phyloP scores from a whole-genome alignment of 2,329 filamentous ascomycete genomes.

The Lachnellula cervina region DNA sequence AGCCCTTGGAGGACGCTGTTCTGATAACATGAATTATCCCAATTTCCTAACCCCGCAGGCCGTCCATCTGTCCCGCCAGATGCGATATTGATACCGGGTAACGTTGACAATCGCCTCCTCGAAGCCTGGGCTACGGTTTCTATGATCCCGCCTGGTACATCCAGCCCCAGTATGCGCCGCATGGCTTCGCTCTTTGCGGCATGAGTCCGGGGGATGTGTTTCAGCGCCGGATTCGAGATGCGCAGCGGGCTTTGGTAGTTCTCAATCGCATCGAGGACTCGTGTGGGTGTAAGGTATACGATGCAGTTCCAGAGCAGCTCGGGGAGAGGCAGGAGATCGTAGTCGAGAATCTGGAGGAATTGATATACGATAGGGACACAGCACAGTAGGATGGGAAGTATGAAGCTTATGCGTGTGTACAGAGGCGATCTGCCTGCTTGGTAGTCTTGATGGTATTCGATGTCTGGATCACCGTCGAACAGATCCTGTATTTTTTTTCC shows the following conservation, averaged over 20 bases:
- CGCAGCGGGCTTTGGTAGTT: slow-evolving; percentile 34
- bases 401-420: slow-evolving; percentile 11
- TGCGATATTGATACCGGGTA: slow-evolving; percentile 38
- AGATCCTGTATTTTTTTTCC: slow-evolving; percentile 20
- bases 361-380: slow-evolving; percentile 27
- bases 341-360: slow-evolving; percentile 26
- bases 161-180: slow-evolving; percentile 57
- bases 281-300: slow-evolving; percentile 52
- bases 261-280: slow-evolving; percentile 53
- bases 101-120: slow-evolving; percentile 48
- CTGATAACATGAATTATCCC: slow-evolving; percentile 95
- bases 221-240: slow-evolving; percentile 42
- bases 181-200: slow-evolving; percentile 61
- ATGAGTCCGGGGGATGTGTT: slow-evolving; percentile 38
- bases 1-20: slow-evolving; percentile 90
- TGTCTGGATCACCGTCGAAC: slow-evolving; percentile 26
- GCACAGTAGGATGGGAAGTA: slow-evolving; percentile 25
- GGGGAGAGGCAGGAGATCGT: slow-evolving; percentile 37
- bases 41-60: slow-evolving; percentile 75
- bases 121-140: slow-evolving; percentile 54
- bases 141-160: slow-evolving; percentile 48
- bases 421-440: slow-evolving; percentile 14
- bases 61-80: slow-evolving; percentile 38
- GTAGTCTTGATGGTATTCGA: slow-evolving; percentile 32
- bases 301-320: slow-evolving; percentile 57